Evolutionary conservation across 192 early-diverging fungal species (phyloP), one percentile per base, ranked within the genome.

Genomic region (Coemansia javaensis): DNA sequence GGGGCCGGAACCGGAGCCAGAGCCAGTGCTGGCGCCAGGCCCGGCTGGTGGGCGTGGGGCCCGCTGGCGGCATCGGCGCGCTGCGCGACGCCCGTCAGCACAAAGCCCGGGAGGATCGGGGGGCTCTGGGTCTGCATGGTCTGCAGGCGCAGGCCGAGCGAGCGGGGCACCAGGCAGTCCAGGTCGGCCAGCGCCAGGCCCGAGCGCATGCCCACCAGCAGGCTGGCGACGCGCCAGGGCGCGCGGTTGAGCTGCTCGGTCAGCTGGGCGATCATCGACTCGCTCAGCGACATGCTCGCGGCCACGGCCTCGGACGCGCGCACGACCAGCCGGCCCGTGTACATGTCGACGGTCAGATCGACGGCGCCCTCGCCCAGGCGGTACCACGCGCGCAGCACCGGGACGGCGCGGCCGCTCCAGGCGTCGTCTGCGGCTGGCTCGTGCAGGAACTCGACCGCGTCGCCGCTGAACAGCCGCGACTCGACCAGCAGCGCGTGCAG

Each of bases 371-470:
- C 64, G 25, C 24, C 46, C 31, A 51, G 40, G 6, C 71, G 44
- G 44, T 67, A 74, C 71, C 71, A 74, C n/a, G 59, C 71, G 2
- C 71, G 71, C 42, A 74, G 47, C 4, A 44, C 44, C 4, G 71
- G 71, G 4, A 60, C 36, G 7, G 53, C 44, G 4, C 50, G 47
- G 18, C 51, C 53, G 32, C 25, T 14, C 7, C 14, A 41, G 8
- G 32, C 38, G 13, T 65, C 68, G 4, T 40, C 40, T 1, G 12
- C 7, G 1, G 17, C 44, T 9, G 51, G 46, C 33, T 56, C 61
- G 53, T 47, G 65, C 18, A 56, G 34, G 11, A 72, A 49, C 45
- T 72, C 56, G 1, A 63, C 68, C 0, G 68, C 61, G 10, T n/a
- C 44, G 11, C 38, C 24, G 35, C 46, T 41, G 10, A 71, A 63